Evolutionary conservation across 306 rosid species (phyloP).

Genomic region (Medicago arabica): DNA sequence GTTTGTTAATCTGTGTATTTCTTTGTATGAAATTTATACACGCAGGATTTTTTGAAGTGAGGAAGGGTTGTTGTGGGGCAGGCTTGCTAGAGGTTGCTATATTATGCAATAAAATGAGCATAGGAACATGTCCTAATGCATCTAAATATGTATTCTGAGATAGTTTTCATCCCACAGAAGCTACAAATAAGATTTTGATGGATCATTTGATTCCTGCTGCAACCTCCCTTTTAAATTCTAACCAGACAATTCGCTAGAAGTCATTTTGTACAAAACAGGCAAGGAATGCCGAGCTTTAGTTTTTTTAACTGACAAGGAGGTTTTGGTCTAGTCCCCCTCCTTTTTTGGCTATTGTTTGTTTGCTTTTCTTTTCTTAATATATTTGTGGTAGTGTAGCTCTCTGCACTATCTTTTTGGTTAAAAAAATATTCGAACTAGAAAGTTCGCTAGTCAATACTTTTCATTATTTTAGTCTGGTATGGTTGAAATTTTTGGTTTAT

Average conservation of each 20-base stretch:
- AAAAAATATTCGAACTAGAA: too few relatives aligned
- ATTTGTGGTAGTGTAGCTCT: too few relatives aligned
- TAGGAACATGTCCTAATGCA: constrained; percentile 78
- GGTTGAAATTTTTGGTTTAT: too few relatives aligned
- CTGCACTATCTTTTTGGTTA: too few relatives aligned
- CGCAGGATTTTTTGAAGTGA: neutral
- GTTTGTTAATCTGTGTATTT: neutral
- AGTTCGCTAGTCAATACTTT: neutral
- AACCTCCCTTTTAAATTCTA: neutral
- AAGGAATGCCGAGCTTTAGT: too few relatives aligned
- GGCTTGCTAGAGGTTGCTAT: constrained; percentile 68
- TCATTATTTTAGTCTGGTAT: too few relatives aligned
- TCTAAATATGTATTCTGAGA: constrained; percentile 82
- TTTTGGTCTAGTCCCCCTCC: too few relatives aligned
- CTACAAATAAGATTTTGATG: constrained; percentile 12
- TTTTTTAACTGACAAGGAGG: too few relatives aligned
- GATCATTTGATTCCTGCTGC: neutral
- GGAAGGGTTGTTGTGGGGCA: constrained; percentile 33
- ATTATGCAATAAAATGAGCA: constrained; percentile 59
- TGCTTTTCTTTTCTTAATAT: too few relatives aligned
- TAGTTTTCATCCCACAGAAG: constrained; percentile 73
- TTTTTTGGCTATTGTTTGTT: too few relatives aligned
- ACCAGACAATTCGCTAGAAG: neutral
- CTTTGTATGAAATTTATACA: neutral
- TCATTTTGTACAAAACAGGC: too few relatives aligned